These are phyloP conservation scores for Gynandropsis gynandra DNA, from an alignment of 345 rosid genomes.

Conservation along the genomic window DNA sequence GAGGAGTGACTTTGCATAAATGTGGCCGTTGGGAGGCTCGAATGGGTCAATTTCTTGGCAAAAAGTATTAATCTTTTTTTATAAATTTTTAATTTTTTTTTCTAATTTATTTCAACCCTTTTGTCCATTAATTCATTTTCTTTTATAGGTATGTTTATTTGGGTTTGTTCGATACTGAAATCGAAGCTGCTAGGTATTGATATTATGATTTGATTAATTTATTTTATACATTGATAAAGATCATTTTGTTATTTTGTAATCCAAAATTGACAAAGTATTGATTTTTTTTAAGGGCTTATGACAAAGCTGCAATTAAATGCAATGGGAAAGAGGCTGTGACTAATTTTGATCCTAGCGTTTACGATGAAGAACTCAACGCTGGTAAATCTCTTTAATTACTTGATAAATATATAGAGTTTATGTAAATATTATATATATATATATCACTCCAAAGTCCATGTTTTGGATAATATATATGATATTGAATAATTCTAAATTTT, in stretches of 20 bases:
- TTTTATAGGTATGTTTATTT: constrained; percentile 70
- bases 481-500: too few relatives aligned
- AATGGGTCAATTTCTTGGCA: constrained; percentile 75
- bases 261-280: background rate
- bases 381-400: constrained; percentile 22
- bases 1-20: constrained; percentile 73
- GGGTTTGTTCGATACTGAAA: constrained; percentile 90
- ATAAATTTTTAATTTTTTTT: background rate
- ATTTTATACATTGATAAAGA: constrained; percentile 1
- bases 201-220: background rate
- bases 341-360: constrained; percentile 83
- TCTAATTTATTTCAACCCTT: constrained; percentile 3
- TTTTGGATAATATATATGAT: too few relatives aligned
- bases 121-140: too few relatives aligned
- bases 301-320: constrained; percentile 86
- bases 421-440: too few relatives aligned
- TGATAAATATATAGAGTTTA: too few relatives aligned
- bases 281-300: constrained; percentile 46
- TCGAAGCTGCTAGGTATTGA: constrained; percentile 83
- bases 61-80: constrained; percentile 41
- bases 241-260: background rate
- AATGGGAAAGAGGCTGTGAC: constrained; percentile 96
- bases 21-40: constrained; percentile 82
- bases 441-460: too few relatives aligned
- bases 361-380: constrained; percentile 50